Evolutionary conservation across 768 basidiomycete species (phyloP), one percentile per base, ranked within the genome.

Genomic region (Postia placenta): DNA sequence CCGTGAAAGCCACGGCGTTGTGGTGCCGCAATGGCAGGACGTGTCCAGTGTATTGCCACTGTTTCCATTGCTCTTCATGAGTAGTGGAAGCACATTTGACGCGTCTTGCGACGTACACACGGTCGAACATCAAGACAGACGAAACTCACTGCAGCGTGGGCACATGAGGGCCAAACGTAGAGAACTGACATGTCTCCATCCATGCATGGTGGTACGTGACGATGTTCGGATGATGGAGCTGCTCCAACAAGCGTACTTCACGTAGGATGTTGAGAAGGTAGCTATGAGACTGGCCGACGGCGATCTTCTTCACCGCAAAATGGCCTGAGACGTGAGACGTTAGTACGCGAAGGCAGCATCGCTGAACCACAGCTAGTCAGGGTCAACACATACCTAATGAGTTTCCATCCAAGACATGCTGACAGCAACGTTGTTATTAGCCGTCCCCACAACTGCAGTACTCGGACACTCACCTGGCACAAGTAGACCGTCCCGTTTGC

Each of bases 261-360:
- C 81, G 80, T 33, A 94, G 70, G 47, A 89, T 92, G 42, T 82
- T 83, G 35, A 92, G 68, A 5, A 95, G 72, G 68, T 94, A 94
- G 2, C 83, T 74, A 56, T 92, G 87, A 0, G 91, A 94, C 60
- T 90, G 81, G 42, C 93, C 93, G 0, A 97, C 88, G 0, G 95
- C 92, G 19, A 98, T 92, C 65, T 96, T 97, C 71, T 98, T 98
- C 41, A 96, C 88, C 0, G 94, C 94, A 64, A 94, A 96, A 56
- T 83, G 85, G 24, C 88, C 88, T 79, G 55, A 30, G 46, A 48
- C 17, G 9, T 6, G 38, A 17, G 6, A 19, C 7, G 38, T 22
- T 39, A 39, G 38, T 6, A 7, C 30, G 15, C 7, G 6, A 39
- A 9, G 38, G 19, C 38, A 39, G 12, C 7, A 14, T 35, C n/a